Percentiles rank a stretch among this genome's conserved stretches.
These are phyloP conservation scores for Ophiostoma novo-ulmi DNA, from an alignment of 2,329 filamentous ascomycete species.

Conservation along the genomic window DNA sequence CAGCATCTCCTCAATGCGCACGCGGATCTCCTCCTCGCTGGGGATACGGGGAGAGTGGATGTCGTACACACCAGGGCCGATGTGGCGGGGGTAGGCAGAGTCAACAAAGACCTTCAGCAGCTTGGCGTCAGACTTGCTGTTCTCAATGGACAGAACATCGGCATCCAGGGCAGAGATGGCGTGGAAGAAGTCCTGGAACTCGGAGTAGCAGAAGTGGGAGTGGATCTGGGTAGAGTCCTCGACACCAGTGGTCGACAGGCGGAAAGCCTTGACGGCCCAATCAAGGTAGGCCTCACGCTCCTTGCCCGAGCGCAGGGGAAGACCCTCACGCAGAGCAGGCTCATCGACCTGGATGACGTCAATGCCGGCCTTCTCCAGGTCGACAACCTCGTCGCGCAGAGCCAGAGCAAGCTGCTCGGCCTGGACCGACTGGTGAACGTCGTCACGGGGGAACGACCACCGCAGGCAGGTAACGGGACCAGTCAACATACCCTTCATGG, in stretches of 20 bases:
- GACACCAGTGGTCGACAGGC: constrained; percentile 87
- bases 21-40: constrained; percentile 96
- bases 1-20: constrained; percentile 97
- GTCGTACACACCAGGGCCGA: constrained; percentile 98
- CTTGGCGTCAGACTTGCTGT: constrained; percentile 99
- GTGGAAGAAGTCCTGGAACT: constrained; percentile 99
- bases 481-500: constrained; percentile 99
- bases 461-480: constrained; percentile 97
- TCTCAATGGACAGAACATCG: constrained; percentile 98
- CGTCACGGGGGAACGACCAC: constrained; percentile 99
- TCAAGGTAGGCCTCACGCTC: constrained; percentile 95
- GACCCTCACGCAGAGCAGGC: constrained; percentile 98
- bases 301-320: constrained; percentile 86
- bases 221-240: constrained; percentile 97
- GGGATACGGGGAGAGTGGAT: constrained; percentile 99
- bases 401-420: constrained; percentile 97
- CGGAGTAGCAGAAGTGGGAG: constrained; percentile 99
- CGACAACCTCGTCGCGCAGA: constrained; percentile 95
- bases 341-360: constrained; percentile 99
- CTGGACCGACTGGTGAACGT: constrained; percentile 98
- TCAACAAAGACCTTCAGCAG: constrained; percentile 98
- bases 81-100: constrained; percentile 94
- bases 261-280: constrained; percentile 98
- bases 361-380: constrained; percentile 94
- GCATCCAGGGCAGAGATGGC: constrained; percentile 97